Conservation (phyloP, 805 yeast species). For the Candida ovalis region DNA sequence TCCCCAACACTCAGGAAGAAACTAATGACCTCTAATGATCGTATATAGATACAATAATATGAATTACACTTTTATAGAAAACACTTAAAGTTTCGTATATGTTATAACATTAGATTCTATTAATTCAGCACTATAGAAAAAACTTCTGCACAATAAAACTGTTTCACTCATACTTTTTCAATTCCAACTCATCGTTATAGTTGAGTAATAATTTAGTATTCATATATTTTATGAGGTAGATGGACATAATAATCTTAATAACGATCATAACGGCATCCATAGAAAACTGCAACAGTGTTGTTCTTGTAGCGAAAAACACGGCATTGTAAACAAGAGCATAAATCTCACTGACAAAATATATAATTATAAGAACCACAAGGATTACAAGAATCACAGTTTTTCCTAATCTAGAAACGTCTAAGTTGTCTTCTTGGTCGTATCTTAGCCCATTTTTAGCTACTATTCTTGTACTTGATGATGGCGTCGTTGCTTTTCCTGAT, state of each 20-base stretch:
- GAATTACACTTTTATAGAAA: background rate
- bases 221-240: slow-evolving; percentile 17
- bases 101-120: too few species aligned
- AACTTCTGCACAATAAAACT: background rate
- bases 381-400: slow-evolving; percentile 13
- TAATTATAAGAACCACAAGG: background rate
- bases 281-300: slow-evolving; percentile 2
- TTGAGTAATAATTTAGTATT: slow-evolving; percentile 21
- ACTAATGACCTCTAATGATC: background rate
- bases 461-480: background rate
- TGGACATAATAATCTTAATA: slow-evolving; percentile 14
- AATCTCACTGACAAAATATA: slow-evolving; percentile 2
- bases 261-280: slow-evolving; percentile 15
- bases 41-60: background rate
- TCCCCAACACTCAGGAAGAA: background rate
- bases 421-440: slow-evolving; percentile 21
- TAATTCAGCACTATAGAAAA: too few species aligned
- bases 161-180: slow-evolving; percentile 24
- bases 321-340: background rate
- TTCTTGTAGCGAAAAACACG: background rate
- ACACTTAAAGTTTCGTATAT: background rate
- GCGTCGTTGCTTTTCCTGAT: background rate
- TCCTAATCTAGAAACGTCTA: slow-evolving; percentile 11
- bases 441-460: slow-evolving; percentile 9
- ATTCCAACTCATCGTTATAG: slow-evolving; percentile 23